These are phyloP conservation scores for Chrysanthemum lavandulifolium DNA, from an alignment of 129 eudicot species.

Conservation along the genomic window DNA sequence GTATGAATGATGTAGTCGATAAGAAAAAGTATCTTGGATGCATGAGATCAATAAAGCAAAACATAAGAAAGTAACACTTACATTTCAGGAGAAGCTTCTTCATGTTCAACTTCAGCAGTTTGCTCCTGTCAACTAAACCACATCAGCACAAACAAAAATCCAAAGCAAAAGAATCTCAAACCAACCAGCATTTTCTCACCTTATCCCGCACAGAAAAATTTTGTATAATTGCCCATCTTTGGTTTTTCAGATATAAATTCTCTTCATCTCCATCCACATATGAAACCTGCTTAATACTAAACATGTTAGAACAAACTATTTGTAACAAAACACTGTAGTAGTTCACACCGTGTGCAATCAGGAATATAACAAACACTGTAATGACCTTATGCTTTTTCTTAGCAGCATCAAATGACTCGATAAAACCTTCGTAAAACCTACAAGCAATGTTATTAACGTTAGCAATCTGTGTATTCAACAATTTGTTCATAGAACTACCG, in stretches of 20 bases:
- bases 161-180: background rate
- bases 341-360: too few relatives aligned
- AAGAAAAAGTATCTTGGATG: too few relatives aligned
- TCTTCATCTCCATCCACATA: constrained; percentile 84
- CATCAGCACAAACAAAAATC: constrained; percentile 20
- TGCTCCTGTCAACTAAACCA: constrained; percentile 47
- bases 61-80: constrained; percentile 36
- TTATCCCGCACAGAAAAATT: constrained; percentile 33
- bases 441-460: constrained; percentile 16
- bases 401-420: constrained; percentile 50
- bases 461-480: constrained; percentile 21
- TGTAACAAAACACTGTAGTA: background rate
- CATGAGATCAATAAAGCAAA: constrained; percentile 2
- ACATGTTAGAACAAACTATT: constrained; percentile 14
- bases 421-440: constrained; percentile 80
- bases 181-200: constrained; percentile 42
- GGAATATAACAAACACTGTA: background rate
- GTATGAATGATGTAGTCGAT: too few relatives aligned
- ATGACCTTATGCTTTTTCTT: constrained; percentile 72
- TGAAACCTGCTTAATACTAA: constrained; percentile 42
- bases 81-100: constrained; percentile 65
- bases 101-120: constrained; percentile 36
- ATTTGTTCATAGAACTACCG: background rate
- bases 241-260: constrained; percentile 42
- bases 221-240: constrained; percentile 55